Conservation (phyloP, 202 grass and related monocot species). For the Hordeum pubiflorum region DNA sequence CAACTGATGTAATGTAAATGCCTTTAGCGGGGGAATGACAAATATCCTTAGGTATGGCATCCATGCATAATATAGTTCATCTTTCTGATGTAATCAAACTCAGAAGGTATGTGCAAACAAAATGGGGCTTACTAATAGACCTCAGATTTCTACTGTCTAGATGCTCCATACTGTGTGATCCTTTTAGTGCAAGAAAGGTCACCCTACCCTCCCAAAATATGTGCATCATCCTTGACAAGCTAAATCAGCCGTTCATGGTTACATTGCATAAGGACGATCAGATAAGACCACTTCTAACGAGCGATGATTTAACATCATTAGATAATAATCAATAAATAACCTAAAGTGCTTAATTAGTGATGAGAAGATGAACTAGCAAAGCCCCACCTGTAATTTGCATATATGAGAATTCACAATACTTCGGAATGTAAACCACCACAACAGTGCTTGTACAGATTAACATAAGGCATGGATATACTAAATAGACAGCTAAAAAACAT, state of each 20-base stretch:
- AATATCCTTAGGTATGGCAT: neutral
- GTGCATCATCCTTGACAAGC: slow-evolving; percentile 5
- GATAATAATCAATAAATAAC: neutral
- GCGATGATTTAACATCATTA: neutral
- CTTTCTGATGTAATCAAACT: neutral
- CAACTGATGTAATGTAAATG: neutral
- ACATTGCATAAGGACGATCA: neutral
- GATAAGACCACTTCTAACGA: neutral
- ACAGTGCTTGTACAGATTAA: neutral
- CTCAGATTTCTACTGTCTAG: neutral
- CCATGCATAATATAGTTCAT: slow-evolving; percentile 6
- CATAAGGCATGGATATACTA: neutral
- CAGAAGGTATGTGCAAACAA: neutral
- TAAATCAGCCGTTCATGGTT: neutral
- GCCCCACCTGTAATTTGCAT: neutral
- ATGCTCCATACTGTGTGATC: slow-evolving; percentile 6
- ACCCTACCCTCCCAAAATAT: slow-evolving; percentile 9
- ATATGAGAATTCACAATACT: neutral
- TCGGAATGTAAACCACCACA: slow-evolving; percentile 6
- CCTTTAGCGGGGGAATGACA: neutral
- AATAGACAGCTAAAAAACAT: slow-evolving; percentile 1
- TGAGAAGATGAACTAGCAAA: slow-evolving; percentile 6
- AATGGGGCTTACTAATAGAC: neutral
- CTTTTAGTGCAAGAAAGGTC: slow-evolving; percentile 1
- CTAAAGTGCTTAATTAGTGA: slow-evolving; percentile 20